Conservation (phyloP, 2,329 filamentous ascomycete genomes). For the Nemania abortiva region DNA sequence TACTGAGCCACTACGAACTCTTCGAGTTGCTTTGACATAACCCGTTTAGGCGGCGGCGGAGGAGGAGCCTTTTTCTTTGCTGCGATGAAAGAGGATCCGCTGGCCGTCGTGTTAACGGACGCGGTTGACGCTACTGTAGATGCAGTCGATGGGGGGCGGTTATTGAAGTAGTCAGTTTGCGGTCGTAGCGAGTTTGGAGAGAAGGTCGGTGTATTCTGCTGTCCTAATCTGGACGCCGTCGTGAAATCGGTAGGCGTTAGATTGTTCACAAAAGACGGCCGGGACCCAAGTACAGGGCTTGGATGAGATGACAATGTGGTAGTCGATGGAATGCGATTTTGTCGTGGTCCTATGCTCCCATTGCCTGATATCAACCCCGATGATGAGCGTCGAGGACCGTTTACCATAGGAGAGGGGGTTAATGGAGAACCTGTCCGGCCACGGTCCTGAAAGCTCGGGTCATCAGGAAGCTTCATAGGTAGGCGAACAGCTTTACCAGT, state of each 20-base stretch:
- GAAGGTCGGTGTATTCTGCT: slow-evolving; percentile 45
- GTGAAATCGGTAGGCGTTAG: slow-evolving; percentile 60
- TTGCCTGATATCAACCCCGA: slow-evolving; percentile 57
- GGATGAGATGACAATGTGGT: slow-evolving; percentile 53
- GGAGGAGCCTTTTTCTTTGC: slow-evolving; percentile 82
- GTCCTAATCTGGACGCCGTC: slow-evolving; percentile 58
- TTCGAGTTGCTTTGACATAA: slow-evolving; percentile 59
- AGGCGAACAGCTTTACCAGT: slow-evolving; percentile 74
- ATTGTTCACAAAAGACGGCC: slow-evolving; percentile 49
- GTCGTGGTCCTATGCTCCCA: slow-evolving; percentile 47
- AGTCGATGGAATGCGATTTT: slow-evolving; percentile 55
- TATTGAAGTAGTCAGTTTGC: slow-evolving; percentile 52
- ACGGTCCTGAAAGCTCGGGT: slow-evolving; percentile 44
- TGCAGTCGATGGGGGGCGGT: slow-evolving; percentile 43
- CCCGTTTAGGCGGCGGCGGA: slow-evolving; percentile 74
- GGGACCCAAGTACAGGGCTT: slow-evolving; percentile 41
- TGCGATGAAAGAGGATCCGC: slow-evolving; percentile 47
- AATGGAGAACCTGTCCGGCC: slow-evolving; percentile 47
- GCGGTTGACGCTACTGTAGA: slow-evolving; percentile 46
- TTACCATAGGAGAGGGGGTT: slow-evolving; percentile 49
- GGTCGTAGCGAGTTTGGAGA: slow-evolving; percentile 49
- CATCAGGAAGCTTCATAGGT: slow-evolving; percentile 55
- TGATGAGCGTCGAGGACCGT: slow-evolving; percentile 56
- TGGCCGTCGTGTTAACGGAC: slow-evolving; percentile 46
- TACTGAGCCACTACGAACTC: slow-evolving; percentile 80